Evolutionary conservation across 2,329 filamentous ascomycete species (phyloP), one percentile per base, ranked within the genome.

Genomic region (Pseudopyricularia javanii): DNA sequence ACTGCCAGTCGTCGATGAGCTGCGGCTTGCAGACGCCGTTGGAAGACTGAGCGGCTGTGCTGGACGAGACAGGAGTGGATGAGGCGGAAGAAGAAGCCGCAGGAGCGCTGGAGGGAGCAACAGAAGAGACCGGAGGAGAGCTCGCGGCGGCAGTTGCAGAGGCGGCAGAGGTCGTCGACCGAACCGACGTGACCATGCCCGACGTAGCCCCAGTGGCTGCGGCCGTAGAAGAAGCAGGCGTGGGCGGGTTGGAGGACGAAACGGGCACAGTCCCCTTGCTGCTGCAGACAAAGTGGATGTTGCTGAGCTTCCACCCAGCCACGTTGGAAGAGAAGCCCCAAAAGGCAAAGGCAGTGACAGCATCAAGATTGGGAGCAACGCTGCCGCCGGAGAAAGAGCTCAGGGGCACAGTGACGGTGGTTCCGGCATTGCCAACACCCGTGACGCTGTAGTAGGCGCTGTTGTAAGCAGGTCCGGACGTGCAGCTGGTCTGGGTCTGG

Each of bases 1-100:
- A 82, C 52, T 70, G 70, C 72, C 76, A 83, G 65, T 83, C 79
- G 56, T 83, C 79, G 52, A 82, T 60, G 35, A 64, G 54, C 47
- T 64, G 55, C 45, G 62, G 59, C 15, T 57, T 54, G 55, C 63
- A 66, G 8, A 50, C 51, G 7, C 53, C 48, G 55, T 56, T 14
- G 51, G 50, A 40, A 53, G 61, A 56, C 15, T 47, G 47, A 8
- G 53, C 33, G 2, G 55, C 53, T 4, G 59, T 56, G 3, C 54
- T 47, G n/a, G 54, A 48, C 7, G 22, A 40, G 50, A 5, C 28
- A 45, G 26, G 32, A 2, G 54, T 26, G 30, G 50, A 47, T 15
- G 55, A n/a, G 26, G 34, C 20, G 12, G 45, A 43, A 17, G 54
- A 55, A 22, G 47, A 28, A n/a, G 49, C 34, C 14, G 20, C 20